These are phyloP conservation scores for Seiridium cupressi DNA, from an alignment of 2,329 filamentous ascomycete genomes.

Conservation along the genomic window DNA sequence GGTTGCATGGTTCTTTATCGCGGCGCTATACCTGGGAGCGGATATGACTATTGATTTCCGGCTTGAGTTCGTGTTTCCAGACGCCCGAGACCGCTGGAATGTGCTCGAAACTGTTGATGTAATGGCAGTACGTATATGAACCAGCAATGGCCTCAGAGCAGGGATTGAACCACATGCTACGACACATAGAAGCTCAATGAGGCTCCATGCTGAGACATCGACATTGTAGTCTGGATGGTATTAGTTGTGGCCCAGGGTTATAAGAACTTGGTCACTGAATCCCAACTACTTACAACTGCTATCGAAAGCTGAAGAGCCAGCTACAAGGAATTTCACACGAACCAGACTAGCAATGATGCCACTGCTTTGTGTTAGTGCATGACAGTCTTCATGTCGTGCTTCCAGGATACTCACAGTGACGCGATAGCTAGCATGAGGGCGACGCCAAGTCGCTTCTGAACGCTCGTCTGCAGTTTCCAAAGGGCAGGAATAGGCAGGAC, in stretches of 20 bases:
- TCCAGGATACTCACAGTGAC: background rate
- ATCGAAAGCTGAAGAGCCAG: background rate
- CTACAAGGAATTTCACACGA: background rate
- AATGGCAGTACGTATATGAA: background rate
- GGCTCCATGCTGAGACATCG: constrained; percentile 1
- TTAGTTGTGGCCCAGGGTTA: background rate
- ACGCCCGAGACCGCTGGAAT: background rate
- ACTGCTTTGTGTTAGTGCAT: background rate
- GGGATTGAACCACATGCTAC: background rate
- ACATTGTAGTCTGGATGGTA: background rate
- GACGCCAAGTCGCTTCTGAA: background rate
- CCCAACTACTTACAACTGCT: background rate
- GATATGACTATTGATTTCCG: background rate
- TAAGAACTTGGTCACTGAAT: background rate
- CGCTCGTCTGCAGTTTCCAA: constrained; percentile 1
- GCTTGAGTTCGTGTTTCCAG: background rate
- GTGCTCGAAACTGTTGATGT: background rate
- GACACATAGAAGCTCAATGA: constrained; percentile 3
- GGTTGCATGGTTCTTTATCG: background rate
- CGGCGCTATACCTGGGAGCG: background rate
- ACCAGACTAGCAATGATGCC: constrained; percentile 3
- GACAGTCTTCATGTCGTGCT: background rate
- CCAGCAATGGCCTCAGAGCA: background rate
- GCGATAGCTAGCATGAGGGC: background rate
- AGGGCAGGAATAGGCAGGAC: constrained; percentile 2